phyloP scores from a whole-genome alignment of 202 grass and related monocot species.

The Zoysia matrella region DNA sequence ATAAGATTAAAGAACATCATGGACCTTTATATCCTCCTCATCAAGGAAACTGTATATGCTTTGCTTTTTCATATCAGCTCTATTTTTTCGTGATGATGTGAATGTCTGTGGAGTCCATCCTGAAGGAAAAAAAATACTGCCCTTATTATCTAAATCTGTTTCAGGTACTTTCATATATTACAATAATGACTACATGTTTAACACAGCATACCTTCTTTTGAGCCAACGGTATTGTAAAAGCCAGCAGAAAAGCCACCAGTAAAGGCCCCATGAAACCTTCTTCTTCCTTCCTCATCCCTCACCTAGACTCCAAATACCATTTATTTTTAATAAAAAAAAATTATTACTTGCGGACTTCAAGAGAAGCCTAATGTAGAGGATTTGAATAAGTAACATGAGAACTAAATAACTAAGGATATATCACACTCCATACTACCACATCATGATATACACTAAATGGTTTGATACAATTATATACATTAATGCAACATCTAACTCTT shows the following conservation, averaged over 20 bases:
- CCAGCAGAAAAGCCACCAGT: constrained; percentile 95
- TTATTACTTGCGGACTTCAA: not conserved
- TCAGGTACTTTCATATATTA: constrained; percentile 10
- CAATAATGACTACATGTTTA: constrained; percentile 19
- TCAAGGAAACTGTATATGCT: constrained; percentile 91
- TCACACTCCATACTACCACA: not conserved
- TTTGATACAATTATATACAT: not conserved
- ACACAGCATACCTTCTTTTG: constrained; percentile 77
- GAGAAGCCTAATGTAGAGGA: not conserved
- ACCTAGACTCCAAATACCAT: constrained; percentile 53
- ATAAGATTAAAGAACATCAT: constrained; percentile 14
- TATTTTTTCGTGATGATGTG: constrained; percentile 92
- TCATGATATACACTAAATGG: not conserved
- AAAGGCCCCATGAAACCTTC: constrained; percentile 97
- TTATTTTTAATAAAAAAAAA: not conserved
- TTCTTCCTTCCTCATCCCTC: constrained; percentile 91
- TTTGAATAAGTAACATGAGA: constrained; percentile 1
- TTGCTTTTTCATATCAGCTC: constrained; percentile 82
- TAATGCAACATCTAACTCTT: not conserved
- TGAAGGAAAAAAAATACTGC: constrained; percentile 43
- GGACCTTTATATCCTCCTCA: constrained; percentile 95
- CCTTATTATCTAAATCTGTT: constrained; percentile 5
- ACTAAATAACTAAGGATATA: constrained; percentile 5
- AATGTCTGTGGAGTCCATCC: constrained; percentile 91
- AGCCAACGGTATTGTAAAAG: constrained; percentile 90